These are phyloP conservation scores for Remersonia thermophila DNA, from an alignment of 2,329 filamentous ascomycete genomes.

Conservation along the genomic window DNA sequence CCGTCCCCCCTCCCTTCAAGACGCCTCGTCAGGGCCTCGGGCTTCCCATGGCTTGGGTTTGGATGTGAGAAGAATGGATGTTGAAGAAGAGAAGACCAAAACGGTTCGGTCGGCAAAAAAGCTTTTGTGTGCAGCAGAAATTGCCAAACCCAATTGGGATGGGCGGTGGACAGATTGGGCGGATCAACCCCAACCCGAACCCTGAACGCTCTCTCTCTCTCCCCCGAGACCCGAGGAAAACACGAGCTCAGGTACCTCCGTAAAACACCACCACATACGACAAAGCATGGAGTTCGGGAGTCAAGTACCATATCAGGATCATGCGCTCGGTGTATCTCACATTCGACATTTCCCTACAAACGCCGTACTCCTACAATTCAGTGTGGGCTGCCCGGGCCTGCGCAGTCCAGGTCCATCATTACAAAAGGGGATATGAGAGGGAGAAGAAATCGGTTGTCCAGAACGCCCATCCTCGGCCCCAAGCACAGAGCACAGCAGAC, in stretches of 20 bases:
- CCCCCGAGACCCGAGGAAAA: too few species aligned
- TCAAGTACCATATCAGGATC: too few species aligned
- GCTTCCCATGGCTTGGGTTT: background rate
- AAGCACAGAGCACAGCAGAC: too few species aligned
- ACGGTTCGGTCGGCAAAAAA: background rate
- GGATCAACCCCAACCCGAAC: slow-evolving; percentile 2
- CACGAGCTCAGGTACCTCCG: too few species aligned
- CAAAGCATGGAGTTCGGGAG: too few species aligned
- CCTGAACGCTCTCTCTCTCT: too few species aligned
- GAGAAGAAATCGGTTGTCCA: too few species aligned
- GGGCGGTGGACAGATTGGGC: background rate
- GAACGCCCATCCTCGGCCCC: too few species aligned
- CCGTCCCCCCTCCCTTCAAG: background rate
- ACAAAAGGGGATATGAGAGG: too few species aligned
- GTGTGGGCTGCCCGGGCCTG: background rate
- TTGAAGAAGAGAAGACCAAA: background rate
- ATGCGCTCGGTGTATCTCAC: background rate
- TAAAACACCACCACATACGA: too few species aligned
- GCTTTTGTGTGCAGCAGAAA: slow-evolving; percentile 7
- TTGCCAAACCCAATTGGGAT: background rate
- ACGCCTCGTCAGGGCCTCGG: background rate
- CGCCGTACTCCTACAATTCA: slow-evolving; percentile 5
- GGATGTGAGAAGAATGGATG: background rate
- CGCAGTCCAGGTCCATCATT: too few species aligned
- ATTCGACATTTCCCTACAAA: background rate